A percentile compares a stretch with the other conserved stretches of the same genome.
phyloP scores from a whole-genome alignment of 116 monocot species.

The Zostera marina region DNA sequence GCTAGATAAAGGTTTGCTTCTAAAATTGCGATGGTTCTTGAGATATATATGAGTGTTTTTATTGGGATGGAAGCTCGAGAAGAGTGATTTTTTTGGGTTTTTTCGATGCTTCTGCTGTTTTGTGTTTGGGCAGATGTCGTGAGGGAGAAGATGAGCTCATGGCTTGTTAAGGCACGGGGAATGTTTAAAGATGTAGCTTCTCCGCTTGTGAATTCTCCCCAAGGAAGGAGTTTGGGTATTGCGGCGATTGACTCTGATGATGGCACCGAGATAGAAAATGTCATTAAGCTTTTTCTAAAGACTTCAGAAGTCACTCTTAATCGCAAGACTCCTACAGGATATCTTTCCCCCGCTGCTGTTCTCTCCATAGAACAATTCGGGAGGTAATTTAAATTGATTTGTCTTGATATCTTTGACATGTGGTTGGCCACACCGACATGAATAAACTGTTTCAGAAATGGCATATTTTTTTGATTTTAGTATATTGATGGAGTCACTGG shows the following conservation, averaged over 20 bases:
- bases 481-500: background rate
- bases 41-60: background rate
- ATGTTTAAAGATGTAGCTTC: conserved; percentile 33
- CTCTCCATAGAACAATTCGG: conserved; percentile 82
- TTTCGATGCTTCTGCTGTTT: background rate
- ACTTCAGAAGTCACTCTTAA: conserved; percentile 48
- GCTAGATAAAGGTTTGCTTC: background rate
- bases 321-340: conserved; percentile 33
- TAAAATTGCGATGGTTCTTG: background rate
- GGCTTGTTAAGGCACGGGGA: conserved; percentile 46
- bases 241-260: conserved; percentile 10
- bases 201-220: conserved; percentile 33
- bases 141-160: conserved; percentile 48
- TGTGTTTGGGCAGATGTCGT: conserved; percentile 16
- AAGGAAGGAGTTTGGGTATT: conserved; percentile 5
- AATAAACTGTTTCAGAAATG: too few relatives aligned
- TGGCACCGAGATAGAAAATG: conserved; percentile 24
- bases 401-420: background rate
- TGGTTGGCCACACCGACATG: too few relatives aligned
- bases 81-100: background rate
- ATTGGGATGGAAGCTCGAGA: background rate
- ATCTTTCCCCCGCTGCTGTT: conserved; percentile 50
- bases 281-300: conserved; percentile 14
- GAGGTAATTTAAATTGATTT: conserved; percentile 24
- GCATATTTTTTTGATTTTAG: background rate